A percentile compares a stretch with the other conserved stretches of the same genome.
phyloP scores from a whole-genome alignment of 164 flowering plant genomes.

The Paratinospora sagittata region DNA sequence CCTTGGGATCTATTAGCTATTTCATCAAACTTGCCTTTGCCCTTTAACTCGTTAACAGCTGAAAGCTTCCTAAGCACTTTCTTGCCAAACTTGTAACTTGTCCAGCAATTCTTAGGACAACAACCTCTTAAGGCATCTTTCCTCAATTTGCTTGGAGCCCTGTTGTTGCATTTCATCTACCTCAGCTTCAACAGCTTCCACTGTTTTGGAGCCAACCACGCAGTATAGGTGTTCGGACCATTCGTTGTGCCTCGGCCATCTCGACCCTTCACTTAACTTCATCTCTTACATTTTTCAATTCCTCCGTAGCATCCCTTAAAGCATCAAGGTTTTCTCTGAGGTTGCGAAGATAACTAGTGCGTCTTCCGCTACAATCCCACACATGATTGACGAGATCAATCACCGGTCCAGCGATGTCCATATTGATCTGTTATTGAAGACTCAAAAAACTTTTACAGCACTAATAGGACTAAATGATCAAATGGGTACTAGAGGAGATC shows the following conservation, averaged over 20 bases:
- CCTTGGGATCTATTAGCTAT: too few species aligned
- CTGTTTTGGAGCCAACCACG: conserved; percentile 15
- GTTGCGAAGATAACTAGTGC: not conserved
- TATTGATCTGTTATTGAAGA: not conserved
- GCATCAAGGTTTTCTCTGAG: not conserved
- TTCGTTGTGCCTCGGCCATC: not conserved
- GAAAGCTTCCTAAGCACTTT: not conserved
- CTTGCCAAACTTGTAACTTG: not conserved
- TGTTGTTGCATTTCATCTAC: not conserved
- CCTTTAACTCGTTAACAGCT: not conserved
- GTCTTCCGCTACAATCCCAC: conserved; percentile 10
- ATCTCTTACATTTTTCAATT: not conserved
- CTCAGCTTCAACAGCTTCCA: not conserved
- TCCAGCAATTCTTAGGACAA: not conserved
- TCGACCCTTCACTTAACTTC: conserved; percentile 14
- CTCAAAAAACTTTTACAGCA: too few species aligned
- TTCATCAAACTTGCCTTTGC: too few species aligned
- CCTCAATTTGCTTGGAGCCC: not conserved
- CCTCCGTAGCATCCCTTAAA: not conserved
- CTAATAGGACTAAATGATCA: too few species aligned
- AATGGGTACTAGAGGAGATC: too few species aligned
- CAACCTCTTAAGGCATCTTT: not conserved
- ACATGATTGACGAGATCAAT: not conserved
- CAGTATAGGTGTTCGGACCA: conserved; percentile 4
- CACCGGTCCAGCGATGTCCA: conserved; percentile 5